phyloP scores from a whole-genome alignment of 2,329 filamentous ascomycete species.

The Colletotrichum viniferum region DNA sequence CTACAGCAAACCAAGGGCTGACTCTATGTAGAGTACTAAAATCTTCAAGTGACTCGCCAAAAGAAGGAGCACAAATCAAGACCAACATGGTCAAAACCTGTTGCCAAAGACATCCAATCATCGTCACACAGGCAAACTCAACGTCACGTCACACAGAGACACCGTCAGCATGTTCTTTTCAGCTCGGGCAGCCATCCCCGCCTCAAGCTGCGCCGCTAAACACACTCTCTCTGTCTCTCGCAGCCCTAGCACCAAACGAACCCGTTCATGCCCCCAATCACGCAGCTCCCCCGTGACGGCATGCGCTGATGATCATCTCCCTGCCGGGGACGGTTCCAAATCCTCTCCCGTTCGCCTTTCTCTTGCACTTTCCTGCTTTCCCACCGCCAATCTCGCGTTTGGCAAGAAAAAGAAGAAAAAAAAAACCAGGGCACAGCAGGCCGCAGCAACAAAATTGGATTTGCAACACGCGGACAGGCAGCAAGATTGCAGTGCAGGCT shows the following conservation, averaged over 20 bases:
- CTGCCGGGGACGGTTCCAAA: background rate
- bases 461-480: background rate
- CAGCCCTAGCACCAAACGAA: background rate
- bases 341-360: background rate
- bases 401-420: background rate
- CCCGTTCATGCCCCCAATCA: background rate
- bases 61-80: background rate
- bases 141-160: background rate
- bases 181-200: background rate
- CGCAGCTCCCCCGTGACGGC: background rate
- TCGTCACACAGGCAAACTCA: background rate
- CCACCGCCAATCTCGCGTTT: background rate
- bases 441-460: background rate
- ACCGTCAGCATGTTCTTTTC: background rate
- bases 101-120: background rate
- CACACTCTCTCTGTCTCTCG: background rate
- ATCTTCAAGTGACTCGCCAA: background rate
- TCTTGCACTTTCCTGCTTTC: background rate
- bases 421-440: background rate
- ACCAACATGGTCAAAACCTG: background rate
- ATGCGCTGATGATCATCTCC: background rate
- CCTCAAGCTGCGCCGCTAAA: background rate
- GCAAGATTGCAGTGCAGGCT: background rate
- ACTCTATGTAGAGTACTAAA: accelerated
- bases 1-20: background rate